Base-by-base conservation (phyloP, 768 basidiomycete genomes). In the Termitomyces sp. region DNA sequence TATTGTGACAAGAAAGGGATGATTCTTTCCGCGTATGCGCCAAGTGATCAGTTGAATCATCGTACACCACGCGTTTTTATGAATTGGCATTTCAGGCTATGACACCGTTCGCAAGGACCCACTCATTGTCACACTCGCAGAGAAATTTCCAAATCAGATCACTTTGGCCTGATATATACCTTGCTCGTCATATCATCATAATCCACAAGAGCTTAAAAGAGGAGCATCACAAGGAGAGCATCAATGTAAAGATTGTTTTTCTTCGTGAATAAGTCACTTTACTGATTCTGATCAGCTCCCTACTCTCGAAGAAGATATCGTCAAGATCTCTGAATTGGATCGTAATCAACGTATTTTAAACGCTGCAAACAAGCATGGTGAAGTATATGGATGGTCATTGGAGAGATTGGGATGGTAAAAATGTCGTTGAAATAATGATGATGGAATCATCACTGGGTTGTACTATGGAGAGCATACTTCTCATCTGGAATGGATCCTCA, bases 151-250 rank as follows among this genome's bases (percentile, higher is more conserved):
- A 1, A 79, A 75, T 5, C 83, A 84, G 67, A 70, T 86, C 39
- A 76, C 78, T 32, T 69, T 86, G 8, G 78, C 80, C 0, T 86
- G 84, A n/a, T n/a, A n/a, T n/a, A 84, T 79, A 83, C 64, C 51
- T 84, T 40, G 74, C 78, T 18, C 71, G 82, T 28, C 78, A 79
- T 0, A 77, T 76, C 6, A 68, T 75, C 20, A 74, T 78, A 6
- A 72, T 84, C 3, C 82, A 84, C 2, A 83, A 81, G 73, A 83
- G 81, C 58, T 70, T 71, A 20, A 75, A 84, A 60, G 67, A 68
- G 20, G 76, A 76, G 24, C 73, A 79, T 50, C 83, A 86, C 70
- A 79, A 76, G 66, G 77, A 79, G 59, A 85, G 85, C 62, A 60
- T 84, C 39, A 78, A 67, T 28, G 84, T 83, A 59, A 52, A 77